A percentile compares a stretch with the other conserved stretches of the same genome.
Conservation (phyloP, 2,329 filamentous ascomycete genomes). For the Coniosporium tulheliwenetii region DNA sequence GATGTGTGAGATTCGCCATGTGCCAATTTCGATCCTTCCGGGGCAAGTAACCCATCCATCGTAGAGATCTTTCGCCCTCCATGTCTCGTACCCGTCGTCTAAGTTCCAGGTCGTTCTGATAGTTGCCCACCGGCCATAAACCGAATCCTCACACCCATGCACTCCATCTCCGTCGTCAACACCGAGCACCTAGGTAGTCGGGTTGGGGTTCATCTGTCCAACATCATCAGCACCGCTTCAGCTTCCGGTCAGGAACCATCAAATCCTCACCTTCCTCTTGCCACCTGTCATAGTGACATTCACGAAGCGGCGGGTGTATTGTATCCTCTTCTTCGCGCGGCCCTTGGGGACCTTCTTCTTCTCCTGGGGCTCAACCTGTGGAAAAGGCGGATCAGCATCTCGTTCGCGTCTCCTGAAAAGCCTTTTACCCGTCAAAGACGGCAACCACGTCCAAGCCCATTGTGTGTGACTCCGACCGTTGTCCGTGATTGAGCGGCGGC, state of each 20-base stretch:
- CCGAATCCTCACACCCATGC: too few relatives aligned
- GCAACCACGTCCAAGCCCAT: too few relatives aligned
- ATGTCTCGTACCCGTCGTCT: too few relatives aligned
- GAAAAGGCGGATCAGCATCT: slow-evolving; percentile 10
- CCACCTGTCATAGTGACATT: slow-evolving; percentile 95
- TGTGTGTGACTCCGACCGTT: too few relatives aligned
- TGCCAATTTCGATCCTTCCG: too few relatives aligned
- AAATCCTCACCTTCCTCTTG: slow-evolving; percentile 77
- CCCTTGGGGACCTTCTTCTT: slow-evolving; percentile 96
- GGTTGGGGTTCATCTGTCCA: slow-evolving; percentile 72
- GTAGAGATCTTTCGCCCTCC: too few relatives aligned
- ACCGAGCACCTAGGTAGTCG: slow-evolving; percentile 41
- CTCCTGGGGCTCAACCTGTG: slow-evolving; percentile 75
- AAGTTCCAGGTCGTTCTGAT: too few relatives aligned
- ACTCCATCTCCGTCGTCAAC: neutral
- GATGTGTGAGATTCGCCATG: too few relatives aligned
- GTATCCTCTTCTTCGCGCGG: slow-evolving; percentile 90
- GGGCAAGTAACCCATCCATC: too few relatives aligned
- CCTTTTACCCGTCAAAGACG: too few relatives aligned
- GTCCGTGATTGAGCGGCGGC: too few relatives aligned
- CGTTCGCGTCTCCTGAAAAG: slow-evolving; percentile 1
- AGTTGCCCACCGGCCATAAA: too few relatives aligned
- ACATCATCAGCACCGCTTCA: slow-evolving; percentile 6
- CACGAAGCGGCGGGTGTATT: slow-evolving; percentile 94
- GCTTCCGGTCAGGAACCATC: slow-evolving; percentile 16